phyloP scores from a whole-genome alignment of 2,329 filamentous ascomycete genomes.

The Fusarium equiseti region DNA sequence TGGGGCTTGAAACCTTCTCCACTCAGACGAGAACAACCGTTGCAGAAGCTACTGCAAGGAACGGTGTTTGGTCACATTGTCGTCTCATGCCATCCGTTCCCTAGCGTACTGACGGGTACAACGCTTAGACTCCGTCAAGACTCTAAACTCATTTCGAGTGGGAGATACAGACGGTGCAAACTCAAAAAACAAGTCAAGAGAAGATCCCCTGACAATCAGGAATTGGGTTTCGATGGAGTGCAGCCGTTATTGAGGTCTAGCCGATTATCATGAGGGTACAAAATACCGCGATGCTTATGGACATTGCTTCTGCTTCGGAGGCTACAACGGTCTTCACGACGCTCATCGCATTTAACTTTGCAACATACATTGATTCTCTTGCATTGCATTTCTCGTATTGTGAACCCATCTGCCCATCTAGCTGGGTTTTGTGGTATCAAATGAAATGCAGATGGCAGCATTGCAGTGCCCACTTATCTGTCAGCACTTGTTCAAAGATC shows the following conservation, averaged over 20 bases:
- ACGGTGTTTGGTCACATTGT: constrained; percentile 34
- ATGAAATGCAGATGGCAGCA: constrained; percentile 31
- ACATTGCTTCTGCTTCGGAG: background rate
- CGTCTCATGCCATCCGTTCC: constrained; percentile 32
- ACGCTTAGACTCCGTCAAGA: constrained; percentile 14
- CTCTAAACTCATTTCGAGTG: constrained; percentile 23
- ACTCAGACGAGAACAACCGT: constrained; percentile 25
- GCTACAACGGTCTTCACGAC: background rate
- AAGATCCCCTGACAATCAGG: constrained; percentile 2
- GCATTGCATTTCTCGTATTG: background rate
- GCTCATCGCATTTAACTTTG: background rate
- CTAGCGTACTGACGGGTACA: constrained; percentile 28
- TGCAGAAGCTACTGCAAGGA: constrained; percentile 44
- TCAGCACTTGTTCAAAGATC: constrained; percentile 22
- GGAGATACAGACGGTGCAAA: constrained; percentile 26
- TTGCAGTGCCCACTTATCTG: constrained; percentile 26
- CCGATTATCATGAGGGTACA: background rate
- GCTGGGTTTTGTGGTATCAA: constrained; percentile 4
- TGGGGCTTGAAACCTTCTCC: constrained; percentile 34
- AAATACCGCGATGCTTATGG: background rate
- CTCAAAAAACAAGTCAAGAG: constrained; percentile 38
- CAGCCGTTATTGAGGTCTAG: constrained; percentile 18
- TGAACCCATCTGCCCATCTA: constrained; percentile 4
- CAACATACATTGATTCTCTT: background rate
- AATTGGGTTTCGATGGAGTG: constrained; percentile 28